These are phyloP conservation scores for Moesziomyces globuligerus DNA, from an alignment of 1,284 basidiomycete species.

Conservation along the genomic window DNA sequence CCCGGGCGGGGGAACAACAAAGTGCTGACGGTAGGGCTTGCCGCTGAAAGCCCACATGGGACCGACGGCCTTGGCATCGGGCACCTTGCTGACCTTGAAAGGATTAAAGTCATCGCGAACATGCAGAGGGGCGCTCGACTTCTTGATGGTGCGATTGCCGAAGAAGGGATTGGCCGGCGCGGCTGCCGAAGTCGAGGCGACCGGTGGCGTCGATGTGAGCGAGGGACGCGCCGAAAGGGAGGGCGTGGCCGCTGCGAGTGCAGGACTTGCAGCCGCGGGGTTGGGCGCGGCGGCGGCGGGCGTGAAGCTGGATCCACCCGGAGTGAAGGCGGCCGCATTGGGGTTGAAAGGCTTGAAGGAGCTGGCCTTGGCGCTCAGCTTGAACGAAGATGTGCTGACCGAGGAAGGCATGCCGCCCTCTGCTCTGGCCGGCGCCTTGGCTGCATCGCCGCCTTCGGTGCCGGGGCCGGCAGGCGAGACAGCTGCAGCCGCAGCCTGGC, in stretches of 20 bases:
- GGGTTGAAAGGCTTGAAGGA: conserved; percentile 75
- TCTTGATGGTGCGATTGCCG: conserved; percentile 76
- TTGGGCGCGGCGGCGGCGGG: conserved; percentile 24
- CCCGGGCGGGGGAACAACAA: conserved; percentile 63
- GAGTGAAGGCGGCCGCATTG: conserved; percentile 70
- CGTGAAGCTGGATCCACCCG: conserved; percentile 57
- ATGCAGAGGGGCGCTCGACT: conserved; percentile 77
- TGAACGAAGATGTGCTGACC: conserved; percentile 73
- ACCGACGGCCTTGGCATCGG: conserved; percentile 77
- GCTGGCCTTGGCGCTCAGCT: conserved; percentile 81
- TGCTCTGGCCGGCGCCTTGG: conserved; percentile 18
- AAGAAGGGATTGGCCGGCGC: conserved; percentile 82
- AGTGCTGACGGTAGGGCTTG: conserved; percentile 82
- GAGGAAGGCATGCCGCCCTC: conserved; percentile 28
- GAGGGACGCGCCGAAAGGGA: conserved; percentile 67
- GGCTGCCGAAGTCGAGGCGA: conserved; percentile 47
- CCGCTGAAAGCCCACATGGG: conserved; percentile 87
- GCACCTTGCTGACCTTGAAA: conserved; percentile 84
- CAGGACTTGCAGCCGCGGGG: conserved; percentile 41
- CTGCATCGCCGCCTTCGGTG: conserved; percentile 13
- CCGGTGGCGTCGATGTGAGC: conserved; percentile 61
- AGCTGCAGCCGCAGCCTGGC: conserved; percentile 40
- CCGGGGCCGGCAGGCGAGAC: conserved; percentile 12
- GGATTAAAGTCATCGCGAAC: conserved; percentile 95
- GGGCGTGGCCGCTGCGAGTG: conserved; percentile 13